Evolutionary conservation across 2,329 filamentous ascomycete genomes (phyloP).

Genomic region (Colletotrichum sp.): DNA sequence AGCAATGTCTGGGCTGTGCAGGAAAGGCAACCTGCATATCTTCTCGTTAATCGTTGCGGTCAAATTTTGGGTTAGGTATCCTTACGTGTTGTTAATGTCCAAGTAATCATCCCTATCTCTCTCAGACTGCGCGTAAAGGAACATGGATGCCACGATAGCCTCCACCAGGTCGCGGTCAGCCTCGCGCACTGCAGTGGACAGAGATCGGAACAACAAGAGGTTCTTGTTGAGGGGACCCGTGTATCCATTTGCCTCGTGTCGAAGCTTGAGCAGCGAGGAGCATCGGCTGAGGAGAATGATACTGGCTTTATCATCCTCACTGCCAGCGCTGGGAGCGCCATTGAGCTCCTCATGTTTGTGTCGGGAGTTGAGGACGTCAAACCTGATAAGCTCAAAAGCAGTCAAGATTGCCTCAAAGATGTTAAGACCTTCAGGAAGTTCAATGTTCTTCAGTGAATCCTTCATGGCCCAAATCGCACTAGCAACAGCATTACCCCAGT

Average conservation of each 20-base stretch:
- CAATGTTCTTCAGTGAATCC: slow-evolving; percentile 50
- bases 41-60: slow-evolving; percentile 24
- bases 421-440: slow-evolving; percentile 44
- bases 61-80: slow-evolving; percentile 13
- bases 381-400: slow-evolving; percentile 83
- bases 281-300: slow-evolving; percentile 86
- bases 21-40: slow-evolving; percentile 66
- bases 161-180: slow-evolving; percentile 85
- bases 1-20: slow-evolving; percentile 73
- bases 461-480: slow-evolving; percentile 69
- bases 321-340: slow-evolving; percentile 60
- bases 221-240: slow-evolving; percentile 93
- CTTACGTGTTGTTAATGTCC: slow-evolving; percentile 76
- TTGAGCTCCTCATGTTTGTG: slow-evolving; percentile 61
- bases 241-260: slow-evolving; percentile 87
- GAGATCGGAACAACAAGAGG: slow-evolving; percentile 83
- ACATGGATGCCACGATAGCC: slow-evolving; percentile 78
- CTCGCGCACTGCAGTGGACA: slow-evolving; percentile 80
- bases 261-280: slow-evolving; percentile 81
- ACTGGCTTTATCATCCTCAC: slow-evolving; percentile 77
- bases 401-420: slow-evolving; percentile 82
- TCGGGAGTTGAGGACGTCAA: slow-evolving; percentile 78
- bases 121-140: slow-evolving; percentile 80
- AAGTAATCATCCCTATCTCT: slow-evolving; percentile 71
- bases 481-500: slow-evolving; percentile 82